Conservation (phyloP, 768 basidiomycete species). For the Boletus subcaerulescens region DNA sequence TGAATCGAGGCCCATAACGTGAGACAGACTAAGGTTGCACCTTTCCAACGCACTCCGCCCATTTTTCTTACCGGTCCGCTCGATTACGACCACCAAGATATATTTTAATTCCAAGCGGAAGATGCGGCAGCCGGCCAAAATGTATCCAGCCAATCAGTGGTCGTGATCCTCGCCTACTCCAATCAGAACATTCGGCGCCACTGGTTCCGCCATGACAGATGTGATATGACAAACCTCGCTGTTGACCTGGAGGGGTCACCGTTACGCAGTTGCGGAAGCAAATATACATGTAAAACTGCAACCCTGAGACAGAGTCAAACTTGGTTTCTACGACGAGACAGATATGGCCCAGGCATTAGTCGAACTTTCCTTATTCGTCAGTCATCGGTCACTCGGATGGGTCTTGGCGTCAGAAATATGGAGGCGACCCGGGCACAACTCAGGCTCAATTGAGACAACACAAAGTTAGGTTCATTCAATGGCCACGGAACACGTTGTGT, state of each 20-base stretch:
- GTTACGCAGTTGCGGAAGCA: not conserved
- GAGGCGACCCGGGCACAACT: no score
- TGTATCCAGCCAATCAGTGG: slow-evolving; percentile 10
- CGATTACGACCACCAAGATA: not conserved
- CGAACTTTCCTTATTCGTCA: not conserved
- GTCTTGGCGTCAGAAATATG: not conserved
- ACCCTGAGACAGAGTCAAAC: not conserved
- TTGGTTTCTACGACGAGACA: no score
- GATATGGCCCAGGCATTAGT: no score
- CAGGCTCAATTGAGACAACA: not conserved
- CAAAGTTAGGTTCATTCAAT: slow-evolving; percentile 19
- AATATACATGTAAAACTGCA: not conserved
- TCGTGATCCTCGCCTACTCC: slow-evolving; percentile 24
- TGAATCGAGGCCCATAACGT: not conserved
- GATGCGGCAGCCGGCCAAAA: not conserved
- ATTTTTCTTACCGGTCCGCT: slow-evolving; percentile 30
- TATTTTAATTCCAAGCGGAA: not conserved
- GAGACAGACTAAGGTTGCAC: not conserved
- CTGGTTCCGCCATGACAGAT: not conserved
- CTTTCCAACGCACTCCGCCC: not conserved
- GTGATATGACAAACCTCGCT: not conserved
- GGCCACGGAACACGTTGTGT: slow-evolving; percentile 6
- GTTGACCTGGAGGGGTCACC: not conserved
- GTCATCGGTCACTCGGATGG: not conserved
- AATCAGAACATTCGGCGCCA: slow-evolving; percentile 8